Evolutionary conservation across 352 stramenopile species (phyloP), one percentile per base, ranked within the genome.

Genomic region (Phytopythium delawarense): DNA sequence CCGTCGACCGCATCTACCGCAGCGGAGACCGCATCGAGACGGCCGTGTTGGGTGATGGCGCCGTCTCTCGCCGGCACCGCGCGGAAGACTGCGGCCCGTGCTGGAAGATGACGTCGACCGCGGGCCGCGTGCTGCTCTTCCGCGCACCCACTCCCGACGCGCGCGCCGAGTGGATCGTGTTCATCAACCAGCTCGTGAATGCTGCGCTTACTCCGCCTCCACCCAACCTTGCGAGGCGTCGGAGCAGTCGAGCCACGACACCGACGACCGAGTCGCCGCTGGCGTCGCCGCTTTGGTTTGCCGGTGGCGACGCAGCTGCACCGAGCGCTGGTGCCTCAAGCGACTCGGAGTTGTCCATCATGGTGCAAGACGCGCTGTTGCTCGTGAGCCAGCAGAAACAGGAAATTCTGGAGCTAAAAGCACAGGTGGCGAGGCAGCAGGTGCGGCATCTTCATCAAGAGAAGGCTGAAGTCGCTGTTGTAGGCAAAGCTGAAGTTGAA

Each of bases 361-460:
- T 84, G 75, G 67, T 94, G n/a, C 74, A 71, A 8, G 84, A 91
- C 42, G 86, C 86, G 1, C 76, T 94, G 74, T 57, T 61, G 35
- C 64, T 91, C 54, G 73, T 92, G 53, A 74, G 78, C 45, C 79
- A 79, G 46, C 86, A 94, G 58, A 87, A 86, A 44, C 59, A 76
- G 7, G 84, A 94, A 59, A 92, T 94, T 57, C n/a, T 75, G 3
- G 72, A 86, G 45, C 71, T 89, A 18, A 79, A 75, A 52, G 58
- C 63, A 20, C 63, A 74, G 45, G 21, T 88, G 7, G 32, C 68
- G 16, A 58, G 40, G 16, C 57, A 62, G 21, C 58, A 76, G 59
- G 37, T 51, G 15, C 21, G 34, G 11, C 25, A 9, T 30, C 55
- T 40, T 8, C 50, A 59, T 13, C 16, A 30, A 18, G 23, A 59